Evolutionary conservation across 1,284 basidiomycete genomes (phyloP).

Genomic region (Ganoderma boninense): DNA sequence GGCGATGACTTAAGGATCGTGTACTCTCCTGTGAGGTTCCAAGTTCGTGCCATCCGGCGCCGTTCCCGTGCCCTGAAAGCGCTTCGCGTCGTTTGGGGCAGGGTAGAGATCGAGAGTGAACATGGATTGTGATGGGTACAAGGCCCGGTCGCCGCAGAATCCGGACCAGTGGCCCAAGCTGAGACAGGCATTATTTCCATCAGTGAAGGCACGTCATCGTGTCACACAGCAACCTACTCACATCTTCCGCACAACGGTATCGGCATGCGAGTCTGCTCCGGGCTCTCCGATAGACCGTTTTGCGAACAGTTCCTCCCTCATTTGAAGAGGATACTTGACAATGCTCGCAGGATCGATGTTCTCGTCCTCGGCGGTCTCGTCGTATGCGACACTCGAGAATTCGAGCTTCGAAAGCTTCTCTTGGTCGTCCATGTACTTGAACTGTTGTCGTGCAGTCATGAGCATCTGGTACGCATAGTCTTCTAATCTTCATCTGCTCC

Average conservation of each 20-base stretch:
- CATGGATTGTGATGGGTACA: conserved; percentile 4
- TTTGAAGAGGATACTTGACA: conserved; percentile 4
- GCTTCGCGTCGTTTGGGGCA: not conserved
- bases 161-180: conserved; percentile 10
- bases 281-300: not conserved
- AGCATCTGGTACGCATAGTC: not conserved
- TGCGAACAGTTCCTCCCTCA: not conserved
- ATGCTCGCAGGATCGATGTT: not conserved
- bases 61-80: not conserved
- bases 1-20: not conserved
- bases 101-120: conserved; percentile 1
- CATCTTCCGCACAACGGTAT: not conserved
- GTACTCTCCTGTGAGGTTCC: conserved; percentile 1
- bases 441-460: not conserved
- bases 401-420: not conserved
- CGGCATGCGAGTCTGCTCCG: not conserved
- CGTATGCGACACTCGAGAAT: conserved; percentile 1
- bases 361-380: not conserved
- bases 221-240: not conserved
- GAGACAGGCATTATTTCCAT: too few species aligned
- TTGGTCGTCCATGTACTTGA: not conserved
- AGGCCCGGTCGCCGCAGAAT: not conserved
- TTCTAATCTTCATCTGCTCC: not conserved
- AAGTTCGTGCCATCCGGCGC: conserved; percentile 4
- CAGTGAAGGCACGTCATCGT: too few species aligned